Evolutionary conservation across 208 protist species (phyloP).

Genomic region (Phytomonas sp.): DNA sequence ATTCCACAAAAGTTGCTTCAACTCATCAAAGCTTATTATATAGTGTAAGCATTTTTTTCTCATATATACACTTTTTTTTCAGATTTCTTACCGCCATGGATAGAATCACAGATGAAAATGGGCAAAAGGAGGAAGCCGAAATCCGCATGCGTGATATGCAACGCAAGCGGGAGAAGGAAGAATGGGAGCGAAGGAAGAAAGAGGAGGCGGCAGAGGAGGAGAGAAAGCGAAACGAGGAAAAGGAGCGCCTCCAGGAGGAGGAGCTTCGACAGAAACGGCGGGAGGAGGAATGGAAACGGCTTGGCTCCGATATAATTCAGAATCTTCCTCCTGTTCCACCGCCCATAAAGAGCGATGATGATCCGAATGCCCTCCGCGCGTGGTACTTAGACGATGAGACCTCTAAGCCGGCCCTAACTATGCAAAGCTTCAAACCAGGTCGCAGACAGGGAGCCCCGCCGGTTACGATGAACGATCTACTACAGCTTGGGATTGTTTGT

Average conservation of each 20-base stretch:
- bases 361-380: slow-evolving; percentile 44
- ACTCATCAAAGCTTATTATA: not conserved
- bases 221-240: slow-evolving; percentile 42
- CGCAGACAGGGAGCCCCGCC: slow-evolving; percentile 30
- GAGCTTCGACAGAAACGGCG: slow-evolving; percentile 41
- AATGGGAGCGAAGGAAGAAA: slow-evolving; percentile 46
- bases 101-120: slow-evolving; percentile 31
- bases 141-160: slow-evolving; percentile 68
- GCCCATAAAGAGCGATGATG: slow-evolving; percentile 38
- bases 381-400: slow-evolving; percentile 87
- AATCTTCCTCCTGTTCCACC: slow-evolving; percentile 70
- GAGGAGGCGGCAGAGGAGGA: slow-evolving; percentile 59
- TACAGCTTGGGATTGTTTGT: slow-evolving; percentile 73
- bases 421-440: slow-evolving; percentile 70
- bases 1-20: not conserved
- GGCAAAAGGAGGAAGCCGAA: slow-evolving; percentile 71
- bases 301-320: slow-evolving; percentile 74
- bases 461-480: slow-evolving; percentile 62
- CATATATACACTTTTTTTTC: not conserved
- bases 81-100: slow-evolving; percentile 16
- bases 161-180: slow-evolving; percentile 65
- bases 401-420: slow-evolving; percentile 47
- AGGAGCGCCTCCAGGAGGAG: slow-evolving; percentile 60
- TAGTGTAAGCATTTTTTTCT: slow-evolving; percentile 1
- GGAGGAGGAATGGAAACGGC: slow-evolving; percentile 78